Evolutionary conservation across 2,329 filamentous ascomycete genomes (phyloP).

Genomic region (Fusarium paranaense): DNA sequence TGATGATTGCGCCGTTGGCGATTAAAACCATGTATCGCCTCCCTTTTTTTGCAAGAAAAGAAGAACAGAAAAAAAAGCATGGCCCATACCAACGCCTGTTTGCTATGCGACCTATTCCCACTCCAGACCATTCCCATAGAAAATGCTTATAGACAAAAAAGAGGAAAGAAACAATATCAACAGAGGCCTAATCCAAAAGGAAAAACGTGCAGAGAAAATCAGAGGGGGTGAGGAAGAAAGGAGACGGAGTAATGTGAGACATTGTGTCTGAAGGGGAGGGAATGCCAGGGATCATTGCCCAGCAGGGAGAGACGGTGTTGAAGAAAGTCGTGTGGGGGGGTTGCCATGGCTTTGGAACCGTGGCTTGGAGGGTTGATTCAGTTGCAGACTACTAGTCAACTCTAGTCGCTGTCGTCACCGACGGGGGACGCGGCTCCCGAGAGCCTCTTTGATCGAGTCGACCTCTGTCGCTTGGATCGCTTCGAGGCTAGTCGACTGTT

Average conservation of each 20-base stretch:
- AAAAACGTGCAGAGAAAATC: constrained; percentile 9
- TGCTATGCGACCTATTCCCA: constrained; percentile 45
- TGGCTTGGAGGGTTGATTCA: constrained; percentile 23
- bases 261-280: constrained; percentile 3
- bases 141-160: constrained; percentile 40
- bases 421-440: constrained; percentile 51
- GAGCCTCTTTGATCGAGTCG: constrained; percentile 46
- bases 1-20: constrained; percentile 17
- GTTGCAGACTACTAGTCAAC: neutral
- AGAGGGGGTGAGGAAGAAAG: constrained; percentile 18
- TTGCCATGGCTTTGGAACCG: constrained; percentile 11
- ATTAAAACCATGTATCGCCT: constrained; percentile 28
- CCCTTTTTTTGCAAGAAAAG: constrained; percentile 26
- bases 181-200: constrained; percentile 21
- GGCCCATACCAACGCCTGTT: constrained; percentile 35
- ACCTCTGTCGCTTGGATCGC: constrained; percentile 45
- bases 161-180: constrained; percentile 1
- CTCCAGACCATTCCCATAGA: constrained; percentile 37
- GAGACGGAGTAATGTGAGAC: constrained; percentile 17
- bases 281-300: constrained; percentile 7
- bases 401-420: constrained; percentile 52
- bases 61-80: constrained; percentile 20
- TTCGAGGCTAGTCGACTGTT: constrained; percentile 46
- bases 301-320: constrained; percentile 20
- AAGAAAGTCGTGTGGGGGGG: constrained; percentile 24